A percentile compares a stretch with the other conserved stretches of the same genome.
Evolutionary conservation across 768 basidiomycete species (phyloP).

Genomic region (Tylopilus balloui): DNA sequence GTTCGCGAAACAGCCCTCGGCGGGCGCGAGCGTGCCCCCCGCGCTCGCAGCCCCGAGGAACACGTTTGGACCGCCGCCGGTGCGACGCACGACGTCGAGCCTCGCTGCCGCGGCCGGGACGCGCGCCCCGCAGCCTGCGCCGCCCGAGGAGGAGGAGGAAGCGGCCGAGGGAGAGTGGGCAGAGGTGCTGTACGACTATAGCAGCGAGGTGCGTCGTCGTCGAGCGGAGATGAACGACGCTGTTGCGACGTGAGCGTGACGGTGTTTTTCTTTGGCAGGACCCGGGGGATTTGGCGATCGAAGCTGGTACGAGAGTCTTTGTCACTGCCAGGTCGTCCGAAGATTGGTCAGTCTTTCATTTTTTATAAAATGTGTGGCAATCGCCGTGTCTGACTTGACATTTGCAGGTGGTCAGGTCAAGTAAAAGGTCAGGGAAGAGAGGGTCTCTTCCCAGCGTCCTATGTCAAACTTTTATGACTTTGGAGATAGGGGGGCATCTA

Average conservation of each 20-base stretch:
- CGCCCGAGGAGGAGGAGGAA: conserved; percentile 32
- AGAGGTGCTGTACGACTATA: conserved; percentile 73
- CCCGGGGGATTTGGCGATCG: conserved; percentile 58
- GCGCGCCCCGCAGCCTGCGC: conserved; percentile 11
- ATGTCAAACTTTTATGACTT: conserved; percentile 54
- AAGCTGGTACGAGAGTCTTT: conserved; percentile 53
- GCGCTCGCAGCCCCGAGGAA: conserved; percentile 43
- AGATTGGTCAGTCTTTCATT: conserved; percentile 56
- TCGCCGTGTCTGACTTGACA: conserved; percentile 3
- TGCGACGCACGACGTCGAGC: conserved; percentile 33
- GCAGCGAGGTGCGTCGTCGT: conserved; percentile 48
- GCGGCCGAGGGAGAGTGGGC: conserved; percentile 64
- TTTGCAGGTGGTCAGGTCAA: conserved; percentile 63
- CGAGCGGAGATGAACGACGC: no score
- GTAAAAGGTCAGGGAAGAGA: conserved; percentile 52
- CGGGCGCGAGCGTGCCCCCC: conserved; percentile 35
- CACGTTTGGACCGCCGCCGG: conserved; percentile 51
- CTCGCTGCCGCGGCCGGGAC: background rate
- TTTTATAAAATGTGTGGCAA: background rate
- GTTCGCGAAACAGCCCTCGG: conserved; percentile 33
- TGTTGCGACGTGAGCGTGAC: background rate
- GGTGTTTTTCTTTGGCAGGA: conserved; percentile 41
- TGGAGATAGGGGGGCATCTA: background rate
- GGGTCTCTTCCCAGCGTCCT: conserved; percentile 65
- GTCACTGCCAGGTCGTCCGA: conserved; percentile 64